Conservation (phyloP, 768 basidiomycete species). For the Mycena rebaudengoi region DNA sequence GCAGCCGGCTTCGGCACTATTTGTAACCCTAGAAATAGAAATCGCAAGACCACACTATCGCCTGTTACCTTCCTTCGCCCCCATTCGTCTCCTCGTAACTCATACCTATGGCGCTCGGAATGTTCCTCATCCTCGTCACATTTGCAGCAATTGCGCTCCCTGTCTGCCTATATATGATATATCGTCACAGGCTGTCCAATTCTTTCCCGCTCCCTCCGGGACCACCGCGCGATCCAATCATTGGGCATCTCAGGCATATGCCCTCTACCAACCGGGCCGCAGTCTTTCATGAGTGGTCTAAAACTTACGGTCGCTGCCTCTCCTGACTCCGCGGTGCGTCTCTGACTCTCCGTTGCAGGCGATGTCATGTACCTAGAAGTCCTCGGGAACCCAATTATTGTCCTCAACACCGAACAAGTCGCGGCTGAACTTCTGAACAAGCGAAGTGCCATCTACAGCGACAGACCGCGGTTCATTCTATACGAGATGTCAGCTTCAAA, state of each 20-base stretch:
- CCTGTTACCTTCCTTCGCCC: background rate
- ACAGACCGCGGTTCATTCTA: constrained; percentile 12
- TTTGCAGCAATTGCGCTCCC: background rate
- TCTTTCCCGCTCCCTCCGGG: constrained; percentile 37
- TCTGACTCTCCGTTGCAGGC: background rate
- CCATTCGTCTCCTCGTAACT: background rate
- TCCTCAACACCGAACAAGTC: constrained; percentile 33
- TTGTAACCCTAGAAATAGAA: background rate
- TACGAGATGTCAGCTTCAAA: constrained; percentile 10
- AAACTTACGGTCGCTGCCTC: constrained; percentile 40
- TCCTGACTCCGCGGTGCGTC: background rate
- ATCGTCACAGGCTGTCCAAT: background rate
- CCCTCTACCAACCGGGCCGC: constrained; percentile 37
- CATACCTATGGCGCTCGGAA: background rate
- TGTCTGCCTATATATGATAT: background rate
- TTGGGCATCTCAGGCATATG: constrained; percentile 47
- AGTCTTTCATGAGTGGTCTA: constrained; percentile 40
- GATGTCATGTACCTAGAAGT: constrained; percentile 19
- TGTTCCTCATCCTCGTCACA: background rate
- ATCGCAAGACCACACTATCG: background rate
- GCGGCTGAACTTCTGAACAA: constrained; percentile 13
- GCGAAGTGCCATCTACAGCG: constrained; percentile 19
- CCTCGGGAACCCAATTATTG: constrained; percentile 35
- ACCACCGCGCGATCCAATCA: constrained; percentile 45
- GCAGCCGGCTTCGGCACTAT: background rate